phyloP scores from a whole-genome alignment of 2,329 filamentous ascomycete species.

The Aureobasidium sp. region DNA sequence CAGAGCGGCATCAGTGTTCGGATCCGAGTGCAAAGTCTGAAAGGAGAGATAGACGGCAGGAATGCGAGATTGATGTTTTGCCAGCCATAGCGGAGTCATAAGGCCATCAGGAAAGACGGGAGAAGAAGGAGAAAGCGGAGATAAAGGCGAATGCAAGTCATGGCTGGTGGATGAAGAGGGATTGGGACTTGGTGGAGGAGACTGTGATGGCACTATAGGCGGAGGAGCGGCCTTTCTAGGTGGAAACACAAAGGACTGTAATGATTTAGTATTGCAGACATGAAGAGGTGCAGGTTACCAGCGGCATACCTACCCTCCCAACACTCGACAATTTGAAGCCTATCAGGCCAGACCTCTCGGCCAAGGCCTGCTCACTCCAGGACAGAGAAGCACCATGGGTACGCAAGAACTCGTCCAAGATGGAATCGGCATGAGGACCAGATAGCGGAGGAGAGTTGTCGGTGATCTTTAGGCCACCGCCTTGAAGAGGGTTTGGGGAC shows the following conservation, averaged over 20 bases:
- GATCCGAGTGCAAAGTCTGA: conserved; percentile 66
- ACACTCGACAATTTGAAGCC: conserved; percentile 63
- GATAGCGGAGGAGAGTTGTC: conserved; percentile 63
- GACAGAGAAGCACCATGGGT: conserved; percentile 56
- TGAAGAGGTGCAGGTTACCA: background rate
- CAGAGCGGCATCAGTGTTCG: conserved; percentile 63
- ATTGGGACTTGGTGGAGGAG: conserved; percentile 39
- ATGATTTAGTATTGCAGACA: conserved; percentile 7
- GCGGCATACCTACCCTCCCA: conserved; percentile 64
- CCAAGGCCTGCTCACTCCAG: conserved; percentile 54
- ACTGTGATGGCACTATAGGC: conserved; percentile 38
- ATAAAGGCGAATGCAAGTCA: conserved; percentile 82
- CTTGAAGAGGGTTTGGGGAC: background rate
- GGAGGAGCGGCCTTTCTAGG: conserved; percentile 55
- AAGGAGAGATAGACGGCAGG: conserved; percentile 75
- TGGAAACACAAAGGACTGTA: conserved; percentile 48
- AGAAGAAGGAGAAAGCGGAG: conserved; percentile 76
- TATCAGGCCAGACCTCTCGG: conserved; percentile 35
- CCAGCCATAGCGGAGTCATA: conserved; percentile 71
- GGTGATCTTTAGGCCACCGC: conserved; percentile 52
- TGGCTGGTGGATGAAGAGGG: conserved; percentile 25
- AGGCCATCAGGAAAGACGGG: conserved; percentile 83
- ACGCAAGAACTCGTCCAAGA: conserved; percentile 58
- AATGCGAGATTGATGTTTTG: conserved; percentile 78
- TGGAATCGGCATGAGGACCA: conserved; percentile 52